These are phyloP conservation scores for Prunus yedoensis DNA, from an alignment of 331 rosid genomes.

Conservation along the genomic window DNA sequence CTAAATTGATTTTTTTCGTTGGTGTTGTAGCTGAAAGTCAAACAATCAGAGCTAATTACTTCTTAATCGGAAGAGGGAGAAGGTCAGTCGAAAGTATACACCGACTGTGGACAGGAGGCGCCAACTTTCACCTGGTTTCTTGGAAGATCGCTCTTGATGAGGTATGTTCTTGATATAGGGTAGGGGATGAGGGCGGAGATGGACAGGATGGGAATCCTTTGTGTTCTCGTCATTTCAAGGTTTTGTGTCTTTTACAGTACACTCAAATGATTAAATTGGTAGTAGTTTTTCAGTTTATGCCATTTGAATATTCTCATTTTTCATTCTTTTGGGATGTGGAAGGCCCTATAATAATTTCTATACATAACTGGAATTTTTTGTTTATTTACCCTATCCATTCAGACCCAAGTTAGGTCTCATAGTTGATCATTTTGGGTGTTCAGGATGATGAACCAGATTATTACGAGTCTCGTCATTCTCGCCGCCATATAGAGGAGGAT, in stretches of 20 bases:
- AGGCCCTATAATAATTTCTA: slow-evolving; percentile 8
- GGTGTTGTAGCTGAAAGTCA: slow-evolving; percentile 77
- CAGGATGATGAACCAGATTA: slow-evolving; percentile 89
- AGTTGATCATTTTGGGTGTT: slow-evolving; percentile 14
- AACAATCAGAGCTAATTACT: slow-evolving; percentile 75
- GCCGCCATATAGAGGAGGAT: slow-evolving; percentile 74
- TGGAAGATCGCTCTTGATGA: slow-evolving; percentile 98
- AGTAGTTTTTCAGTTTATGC: neutral
- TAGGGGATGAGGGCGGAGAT: neutral
- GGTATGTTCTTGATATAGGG: slow-evolving; percentile 45
- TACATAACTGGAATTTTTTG: slow-evolving; percentile 10
- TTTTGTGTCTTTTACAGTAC: slow-evolving; percentile 2
- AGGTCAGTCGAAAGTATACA: slow-evolving; percentile 83
- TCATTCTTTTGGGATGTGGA: neutral
- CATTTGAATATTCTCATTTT: neutral
- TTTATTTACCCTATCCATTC: neutral
- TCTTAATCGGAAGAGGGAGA: slow-evolving; percentile 82
- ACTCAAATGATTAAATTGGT: neutral
- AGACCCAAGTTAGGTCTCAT: slow-evolving; percentile 10
- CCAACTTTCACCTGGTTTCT: slow-evolving; percentile 97
- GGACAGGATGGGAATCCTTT: slow-evolving; percentile 1
- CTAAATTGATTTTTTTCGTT: slow-evolving; percentile 13
- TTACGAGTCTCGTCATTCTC: slow-evolving; percentile 63
- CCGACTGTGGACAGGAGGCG: slow-evolving; percentile 81
- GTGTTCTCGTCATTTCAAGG: neutral